Base-by-base conservation (phyloP, 225 moss, liverwort and hornwort genomes). In the Rhytidiadelphus loreus region DNA sequence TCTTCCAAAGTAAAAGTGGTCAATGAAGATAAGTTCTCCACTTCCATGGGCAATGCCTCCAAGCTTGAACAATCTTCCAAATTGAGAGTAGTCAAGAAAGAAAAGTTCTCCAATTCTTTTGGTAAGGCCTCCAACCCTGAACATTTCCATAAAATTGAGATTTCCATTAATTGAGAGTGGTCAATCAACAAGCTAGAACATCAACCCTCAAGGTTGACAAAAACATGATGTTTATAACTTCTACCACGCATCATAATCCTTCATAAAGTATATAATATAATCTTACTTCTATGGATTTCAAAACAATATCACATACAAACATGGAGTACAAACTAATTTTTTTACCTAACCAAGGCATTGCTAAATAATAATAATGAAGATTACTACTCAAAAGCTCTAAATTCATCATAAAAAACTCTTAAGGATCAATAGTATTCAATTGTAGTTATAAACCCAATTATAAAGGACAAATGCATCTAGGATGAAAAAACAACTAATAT, bases 161-260 rank as follows among this genome's bases (percentile, higher is more conserved):
- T n/a, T n/a, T n/a, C n/a, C n/a, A n/a, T n/a, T n/a, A n/a, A n/a
- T 39, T 3, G 13, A 24, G 0, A 69, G 39, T 39, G 0, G 69
- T 69, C 24, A 69, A 39, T 24, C 6, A 18, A 21, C 11, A 66
- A n/a, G n/a, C 21, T 37, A 6, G n/a, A n/a, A n/a, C n/a, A n/a
- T n/a, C n/a, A n/a, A n/a, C n/a, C n/a, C n/a, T n/a, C n/a, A n/a
- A n/a, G n/a, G n/a, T n/a, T n/a, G n/a, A n/a, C n/a, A n/a, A n/a
- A 6, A n/a, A 37, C 21, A 66, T 37, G 21, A 66, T 66, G 11
- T 37, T 21, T 22, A n/a, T 12, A n/a, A n/a, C 4, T 23, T n/a
- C 0, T n/a, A 0, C 12, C 11, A 37, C 12, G 4, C 12, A 37
- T 6, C 2, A 2, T n/a, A 7, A 68, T 68, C 16, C 2, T 30